Evolutionary conservation across 257 asterid species (phyloP).

Genomic region (Craterostigma plantagineum): DNA sequence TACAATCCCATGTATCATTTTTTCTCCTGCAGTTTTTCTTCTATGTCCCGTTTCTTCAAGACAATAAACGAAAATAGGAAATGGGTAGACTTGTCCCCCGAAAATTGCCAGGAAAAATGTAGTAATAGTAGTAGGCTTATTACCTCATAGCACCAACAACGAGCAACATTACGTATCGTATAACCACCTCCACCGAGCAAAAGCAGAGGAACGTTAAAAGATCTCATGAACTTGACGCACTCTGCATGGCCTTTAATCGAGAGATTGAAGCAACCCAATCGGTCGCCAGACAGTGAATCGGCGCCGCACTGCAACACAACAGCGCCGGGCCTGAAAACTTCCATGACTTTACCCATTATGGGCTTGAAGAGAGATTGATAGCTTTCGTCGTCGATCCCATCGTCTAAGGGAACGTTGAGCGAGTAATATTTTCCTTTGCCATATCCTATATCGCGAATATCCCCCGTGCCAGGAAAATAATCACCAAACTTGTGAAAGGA

Average conservation of each 20-base stretch:
- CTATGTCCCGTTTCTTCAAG: no score
- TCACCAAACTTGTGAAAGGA: conserved; percentile 45
- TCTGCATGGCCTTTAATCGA: conserved; percentile 40
- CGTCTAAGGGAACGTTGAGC: conserved; percentile 37
- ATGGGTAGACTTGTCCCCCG: no score
- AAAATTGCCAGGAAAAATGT: not conserved
- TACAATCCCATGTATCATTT: no score
- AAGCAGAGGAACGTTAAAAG: conserved; percentile 33
- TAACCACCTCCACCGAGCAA: conserved; percentile 49
- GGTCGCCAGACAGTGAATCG: conserved; percentile 35
- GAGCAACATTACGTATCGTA: conserved; percentile 34
- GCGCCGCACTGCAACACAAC: conserved; percentile 45
- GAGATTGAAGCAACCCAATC: conserved; percentile 35
- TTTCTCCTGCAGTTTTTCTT: no score
- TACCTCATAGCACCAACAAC: conserved; percentile 56
- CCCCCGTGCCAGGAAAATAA: conserved; percentile 44
- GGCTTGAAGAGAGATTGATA: conserved; percentile 30
- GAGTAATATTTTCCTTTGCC: conserved; percentile 32
- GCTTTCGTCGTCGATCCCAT: conserved; percentile 39
- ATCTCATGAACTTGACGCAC: conserved; percentile 37
- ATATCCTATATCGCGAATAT: conserved; percentile 22
- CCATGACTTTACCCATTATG: conserved; percentile 32
- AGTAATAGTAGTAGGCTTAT: no score
- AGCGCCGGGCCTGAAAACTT: conserved; percentile 35
- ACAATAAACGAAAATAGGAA: not conserved